A percentile compares a stretch with the other conserved stretches of the same genome.
These are phyloP conservation scores for Carex cristatella DNA, from an alignment of 176 grass and related monocot species.

Conservation along the genomic window DNA sequence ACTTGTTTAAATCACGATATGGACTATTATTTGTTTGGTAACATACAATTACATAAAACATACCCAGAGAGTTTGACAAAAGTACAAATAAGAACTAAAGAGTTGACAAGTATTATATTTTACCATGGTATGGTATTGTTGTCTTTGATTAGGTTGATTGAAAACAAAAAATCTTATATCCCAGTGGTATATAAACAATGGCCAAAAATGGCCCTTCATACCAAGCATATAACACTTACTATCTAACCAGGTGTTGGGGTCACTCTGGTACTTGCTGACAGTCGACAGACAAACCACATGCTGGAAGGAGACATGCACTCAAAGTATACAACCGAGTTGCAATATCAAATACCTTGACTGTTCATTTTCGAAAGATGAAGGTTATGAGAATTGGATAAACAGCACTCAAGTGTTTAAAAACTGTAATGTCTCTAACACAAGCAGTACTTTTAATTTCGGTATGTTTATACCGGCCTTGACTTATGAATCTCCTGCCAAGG, in stretches of 20 bases:
- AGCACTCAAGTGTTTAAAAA: slow-evolving; percentile 39
- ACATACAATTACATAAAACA: neutral
- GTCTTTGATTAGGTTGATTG: slow-evolving; percentile 6
- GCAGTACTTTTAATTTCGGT: slow-evolving; percentile 52
- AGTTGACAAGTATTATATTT: neutral
- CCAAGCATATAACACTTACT: neutral
- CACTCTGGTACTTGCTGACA: slow-evolving; percentile 78
- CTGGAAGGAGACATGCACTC: slow-evolving; percentile 66
- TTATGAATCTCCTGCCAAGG: slow-evolving; percentile 54
- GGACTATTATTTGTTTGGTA: neutral
- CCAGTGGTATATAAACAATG: neutral
- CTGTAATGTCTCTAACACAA: slow-evolving; percentile 25
- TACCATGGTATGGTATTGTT: neutral
- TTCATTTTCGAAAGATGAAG: slow-evolving; percentile 19
- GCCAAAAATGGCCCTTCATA: neutral
- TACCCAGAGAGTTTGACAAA: neutral
- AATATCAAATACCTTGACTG: slow-evolving; percentile 62
- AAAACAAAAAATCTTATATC: neutral
- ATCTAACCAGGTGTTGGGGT: slow-evolving; percentile 66
- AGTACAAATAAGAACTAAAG: neutral
- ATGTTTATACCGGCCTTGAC: slow-evolving; percentile 63
- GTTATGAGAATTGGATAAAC: slow-evolving; percentile 33
- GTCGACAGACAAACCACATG: slow-evolving; percentile 85
- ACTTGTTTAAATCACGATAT: neutral
- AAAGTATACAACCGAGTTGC: slow-evolving; percentile 31